Conservation (phyloP, 768 basidiomycete genomes). For the Crassisporium funariophilum region DNA sequence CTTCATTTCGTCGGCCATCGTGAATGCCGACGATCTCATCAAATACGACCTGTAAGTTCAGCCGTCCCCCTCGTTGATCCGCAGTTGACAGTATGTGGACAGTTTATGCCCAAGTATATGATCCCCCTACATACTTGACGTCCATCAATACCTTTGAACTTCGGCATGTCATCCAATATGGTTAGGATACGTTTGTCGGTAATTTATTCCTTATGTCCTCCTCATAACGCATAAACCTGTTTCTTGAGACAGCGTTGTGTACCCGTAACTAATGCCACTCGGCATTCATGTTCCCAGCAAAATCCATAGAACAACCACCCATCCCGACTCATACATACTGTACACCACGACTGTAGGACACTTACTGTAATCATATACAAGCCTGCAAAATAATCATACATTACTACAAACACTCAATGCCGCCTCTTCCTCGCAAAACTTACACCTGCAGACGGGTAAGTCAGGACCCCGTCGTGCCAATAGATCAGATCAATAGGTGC, state of each 20-base stretch:
- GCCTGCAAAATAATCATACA: no score
- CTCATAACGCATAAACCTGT: no score
- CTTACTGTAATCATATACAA: no score
- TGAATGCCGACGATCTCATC: conserved; percentile 83
- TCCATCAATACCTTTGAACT: neutral
- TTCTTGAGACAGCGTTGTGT: no score
- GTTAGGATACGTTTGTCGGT: no score
- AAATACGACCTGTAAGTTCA: conserved; percentile 79
- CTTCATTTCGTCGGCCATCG: conserved; percentile 75
- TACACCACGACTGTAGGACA: no score
- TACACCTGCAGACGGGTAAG: conserved; percentile 39
- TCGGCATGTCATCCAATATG: no score
- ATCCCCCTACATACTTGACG: neutral
- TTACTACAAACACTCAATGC: neutral
- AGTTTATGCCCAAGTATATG: conserved; percentile 20
- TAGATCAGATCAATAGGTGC: conserved; percentile 38
- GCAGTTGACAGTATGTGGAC: neutral
- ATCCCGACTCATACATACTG: no score
- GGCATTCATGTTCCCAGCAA: no score
- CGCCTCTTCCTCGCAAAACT: conserved; percentile 20
- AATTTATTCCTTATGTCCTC: no score
- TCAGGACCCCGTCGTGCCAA: conserved; percentile 33
- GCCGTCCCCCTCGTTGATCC: neutral
- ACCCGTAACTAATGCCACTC: no score
- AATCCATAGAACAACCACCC: no score